These are phyloP conservation scores for Seminavis robusta DNA, from an alignment of 108 stramenopile species.

Conservation along the genomic window DNA sequence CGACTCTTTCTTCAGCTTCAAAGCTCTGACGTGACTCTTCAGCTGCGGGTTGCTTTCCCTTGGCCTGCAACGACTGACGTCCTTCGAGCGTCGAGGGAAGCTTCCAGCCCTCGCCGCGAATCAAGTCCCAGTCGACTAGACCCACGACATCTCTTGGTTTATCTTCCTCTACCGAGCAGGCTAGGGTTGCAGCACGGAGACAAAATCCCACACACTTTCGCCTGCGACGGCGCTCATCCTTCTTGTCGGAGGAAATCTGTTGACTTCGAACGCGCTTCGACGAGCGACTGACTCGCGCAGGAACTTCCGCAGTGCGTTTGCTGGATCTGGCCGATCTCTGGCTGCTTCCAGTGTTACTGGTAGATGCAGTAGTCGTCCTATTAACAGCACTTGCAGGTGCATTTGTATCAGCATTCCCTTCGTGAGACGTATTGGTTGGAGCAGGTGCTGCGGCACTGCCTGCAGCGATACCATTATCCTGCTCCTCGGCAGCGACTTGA, in stretches of 20 bases:
- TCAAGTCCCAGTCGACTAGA: background rate
- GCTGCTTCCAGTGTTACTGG: slow-evolving; percentile 1
- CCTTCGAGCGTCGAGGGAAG: too few species aligned
- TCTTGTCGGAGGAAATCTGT: slow-evolving; percentile 58
- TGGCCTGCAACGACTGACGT: background rate
- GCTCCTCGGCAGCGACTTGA: background rate
- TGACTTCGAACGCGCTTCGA: slow-evolving; percentile 75
- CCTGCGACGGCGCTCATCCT: slow-evolving; percentile 34
- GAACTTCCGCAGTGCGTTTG: too few species aligned
- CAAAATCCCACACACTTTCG: slow-evolving; percentile 48
- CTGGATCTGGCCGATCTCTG: slow-evolving; percentile 16
- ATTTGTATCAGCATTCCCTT: background rate
- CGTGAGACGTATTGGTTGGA: background rate
- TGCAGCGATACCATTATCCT: slow-evolving; percentile 1
- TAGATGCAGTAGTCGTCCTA: background rate
- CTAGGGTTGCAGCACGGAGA: slow-evolving; percentile 48
- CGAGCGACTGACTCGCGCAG: slow-evolving; percentile 19
- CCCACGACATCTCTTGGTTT: background rate
- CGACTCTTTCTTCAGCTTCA: slow-evolving; percentile 24
- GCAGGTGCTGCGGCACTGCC: background rate
- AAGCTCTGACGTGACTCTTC: background rate
- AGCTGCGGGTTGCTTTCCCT: background rate
- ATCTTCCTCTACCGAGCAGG: slow-evolving; percentile 45
- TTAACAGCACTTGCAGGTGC: background rate
- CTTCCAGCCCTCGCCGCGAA: background rate